phyloP scores from a whole-genome alignment of 345 rosid genomes.

The Brassica carinata region DNA sequence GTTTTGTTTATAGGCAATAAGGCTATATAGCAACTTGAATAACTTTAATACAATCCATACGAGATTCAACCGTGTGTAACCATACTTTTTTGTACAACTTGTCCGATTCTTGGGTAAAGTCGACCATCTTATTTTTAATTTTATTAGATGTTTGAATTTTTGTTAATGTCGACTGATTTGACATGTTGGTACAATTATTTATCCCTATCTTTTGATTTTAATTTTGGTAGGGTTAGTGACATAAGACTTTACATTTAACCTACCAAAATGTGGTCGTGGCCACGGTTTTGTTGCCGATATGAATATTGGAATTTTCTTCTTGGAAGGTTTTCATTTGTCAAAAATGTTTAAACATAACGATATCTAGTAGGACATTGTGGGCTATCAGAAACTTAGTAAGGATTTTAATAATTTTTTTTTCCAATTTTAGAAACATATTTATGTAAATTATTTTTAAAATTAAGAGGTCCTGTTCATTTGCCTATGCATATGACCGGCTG shows the following conservation, averaged over 20 bases:
- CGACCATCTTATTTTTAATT: not conserved
- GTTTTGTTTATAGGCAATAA: not conserved
- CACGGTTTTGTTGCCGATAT: slow-evolving; percentile 16
- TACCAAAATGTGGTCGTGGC: slow-evolving; percentile 30
- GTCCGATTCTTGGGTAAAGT: slow-evolving; percentile 4
- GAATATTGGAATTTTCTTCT: slow-evolving; percentile 37
- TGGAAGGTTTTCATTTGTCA: not conserved
- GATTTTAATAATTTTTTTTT: not conserved
- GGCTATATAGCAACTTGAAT: slow-evolving; percentile 4
- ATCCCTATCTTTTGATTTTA: not conserved
- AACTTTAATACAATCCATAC: not conserved
- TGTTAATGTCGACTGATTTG: slow-evolving; percentile 33
- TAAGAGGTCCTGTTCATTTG: too few species aligned
- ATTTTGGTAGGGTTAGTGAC: slow-evolving; percentile 36
- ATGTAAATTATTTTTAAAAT: not conserved
- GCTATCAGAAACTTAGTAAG: not conserved
- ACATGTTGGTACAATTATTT: slow-evolving; percentile 32
- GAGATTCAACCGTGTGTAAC: slow-evolving; percentile 1
- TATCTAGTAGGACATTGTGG: not conserved
- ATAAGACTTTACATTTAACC: slow-evolving; percentile 32
- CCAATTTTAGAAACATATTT: not conserved
- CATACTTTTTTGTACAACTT: slow-evolving; percentile 4
- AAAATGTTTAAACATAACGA: not conserved
- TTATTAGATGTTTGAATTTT: slow-evolving; percentile 16
- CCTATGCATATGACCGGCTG: not conserved